A percentile compares a stretch with the other conserved stretches of the same genome.
phyloP scores from a whole-genome alignment of 2,329 filamentous ascomycete genomes.

The Ascochyta lentis region DNA sequence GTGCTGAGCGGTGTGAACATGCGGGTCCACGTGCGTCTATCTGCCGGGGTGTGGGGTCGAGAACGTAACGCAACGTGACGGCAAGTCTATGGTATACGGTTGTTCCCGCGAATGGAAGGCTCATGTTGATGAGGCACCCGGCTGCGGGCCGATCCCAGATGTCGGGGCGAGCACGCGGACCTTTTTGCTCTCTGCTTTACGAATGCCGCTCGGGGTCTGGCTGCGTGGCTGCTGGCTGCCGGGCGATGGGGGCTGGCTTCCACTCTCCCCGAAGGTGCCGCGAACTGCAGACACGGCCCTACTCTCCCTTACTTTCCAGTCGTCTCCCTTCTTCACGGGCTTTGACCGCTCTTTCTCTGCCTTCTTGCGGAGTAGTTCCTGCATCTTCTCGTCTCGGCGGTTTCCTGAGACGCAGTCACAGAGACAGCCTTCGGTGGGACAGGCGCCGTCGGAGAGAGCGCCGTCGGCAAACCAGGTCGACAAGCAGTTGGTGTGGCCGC shows the following conservation, averaged over 20 bases:
- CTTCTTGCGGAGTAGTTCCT: constrained; percentile 38
- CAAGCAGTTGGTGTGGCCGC: constrained; percentile 65
- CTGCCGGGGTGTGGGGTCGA: not conserved
- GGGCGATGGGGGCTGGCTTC: constrained; percentile 12
- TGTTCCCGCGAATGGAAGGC: constrained; percentile 12
- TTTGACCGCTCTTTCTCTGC: constrained; percentile 45
- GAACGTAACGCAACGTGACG: not conserved
- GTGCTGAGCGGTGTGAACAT: constrained; percentile 17
- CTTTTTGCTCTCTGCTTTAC: constrained; percentile 36
- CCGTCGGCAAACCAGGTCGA: constrained; percentile 61
- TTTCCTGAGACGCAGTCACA: constrained; percentile 65
- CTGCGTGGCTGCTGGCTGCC: constrained; percentile 20
- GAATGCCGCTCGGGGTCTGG: constrained; percentile 8
- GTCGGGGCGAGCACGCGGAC: constrained; percentile 39
- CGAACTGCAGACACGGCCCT: constrained; percentile 52
- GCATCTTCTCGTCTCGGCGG: constrained; percentile 42
- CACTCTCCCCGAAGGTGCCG: constrained; percentile 36
- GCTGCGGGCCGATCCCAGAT: constrained; percentile 18
- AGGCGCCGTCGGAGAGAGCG: constrained; percentile 58
- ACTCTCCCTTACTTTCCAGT: constrained; percentile 53
- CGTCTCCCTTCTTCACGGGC: constrained; percentile 49
- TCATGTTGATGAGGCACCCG: not conserved
- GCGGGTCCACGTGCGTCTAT: constrained; percentile 1
- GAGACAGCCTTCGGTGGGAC: constrained; percentile 64
- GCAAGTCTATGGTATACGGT: too few relatives aligned